phyloP scores from a whole-genome alignment of 495 filamentous ascomycete genomes.

The Neurospora pannonica region DNA sequence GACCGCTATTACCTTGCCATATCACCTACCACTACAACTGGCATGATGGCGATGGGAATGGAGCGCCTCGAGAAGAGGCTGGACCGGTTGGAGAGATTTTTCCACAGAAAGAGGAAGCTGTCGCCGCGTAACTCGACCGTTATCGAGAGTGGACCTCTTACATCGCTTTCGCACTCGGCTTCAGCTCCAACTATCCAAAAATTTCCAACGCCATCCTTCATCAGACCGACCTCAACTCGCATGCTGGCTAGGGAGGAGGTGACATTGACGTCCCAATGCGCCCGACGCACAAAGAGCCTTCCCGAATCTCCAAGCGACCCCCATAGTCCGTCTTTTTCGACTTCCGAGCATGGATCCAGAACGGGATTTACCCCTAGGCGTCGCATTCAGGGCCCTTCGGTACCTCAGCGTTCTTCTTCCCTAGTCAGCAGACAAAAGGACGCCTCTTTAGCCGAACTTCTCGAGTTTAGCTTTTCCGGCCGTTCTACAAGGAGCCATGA shows the following conservation, averaged over 20 bases:
- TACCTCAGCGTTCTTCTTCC: conserved; percentile 11
- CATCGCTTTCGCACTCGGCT: neutral
- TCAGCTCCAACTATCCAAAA: conserved; percentile 4
- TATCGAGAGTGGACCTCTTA: neutral
- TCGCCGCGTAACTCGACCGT: neutral
- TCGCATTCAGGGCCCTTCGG: conserved; percentile 1
- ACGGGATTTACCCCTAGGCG: neutral
- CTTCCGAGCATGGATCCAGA: neutral
- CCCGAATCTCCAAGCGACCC: conserved; percentile 22
- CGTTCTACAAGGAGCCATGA: neutral
- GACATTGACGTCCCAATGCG: conserved; percentile 6
- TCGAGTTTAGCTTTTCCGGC: conserved; percentile 15
- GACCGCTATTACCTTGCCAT: neutral
- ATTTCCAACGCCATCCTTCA: conserved; percentile 39
- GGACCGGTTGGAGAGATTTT: conserved; percentile 24
- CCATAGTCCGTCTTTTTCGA: neutral
- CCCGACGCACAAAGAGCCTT: conserved; percentile 29
- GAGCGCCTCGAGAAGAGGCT: conserved; percentile 15
- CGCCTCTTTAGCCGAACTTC: conserved; percentile 9
- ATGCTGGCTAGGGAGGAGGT: conserved; percentile 38
- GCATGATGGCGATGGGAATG: conserved; percentile 14
- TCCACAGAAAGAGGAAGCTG: conserved; percentile 17
- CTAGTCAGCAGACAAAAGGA: neutral
- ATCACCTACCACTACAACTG: neutral
- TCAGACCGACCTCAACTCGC: conserved; percentile 34